Evolutionary conservation across 345 rosid genomes (phyloP), one percentile per base, ranked within the genome.

Genomic region (Kandelia obovata): DNA sequence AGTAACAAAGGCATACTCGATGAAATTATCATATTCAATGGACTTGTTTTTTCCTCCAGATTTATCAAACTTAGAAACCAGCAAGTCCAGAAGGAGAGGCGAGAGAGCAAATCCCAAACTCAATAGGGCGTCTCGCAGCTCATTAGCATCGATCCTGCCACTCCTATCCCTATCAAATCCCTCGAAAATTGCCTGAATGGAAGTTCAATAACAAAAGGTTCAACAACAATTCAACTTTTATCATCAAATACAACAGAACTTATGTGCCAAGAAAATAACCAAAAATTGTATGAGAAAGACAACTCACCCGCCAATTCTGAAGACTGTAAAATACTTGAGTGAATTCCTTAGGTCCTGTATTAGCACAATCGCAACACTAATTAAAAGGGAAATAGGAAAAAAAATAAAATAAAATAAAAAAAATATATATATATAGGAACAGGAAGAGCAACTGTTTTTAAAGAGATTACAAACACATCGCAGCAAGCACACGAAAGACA

Each of bases 1-100:
- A 39, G 65, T 13, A 52, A 53, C 10, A 31, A 68, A 28, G 63
- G 78, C 91, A 7, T 83, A 93, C 97, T 94, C 98, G 21, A 94
- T 92, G 85, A 94, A 94, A 78, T 89, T 91, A 70, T 95, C 99
- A 68, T 95, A 92, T 82, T 92, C 97, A 47, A 95, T 85, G 60
- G 93, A 92, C 73, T 28, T 88, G 70, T 55, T 75, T 79, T 62
- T 83, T 71, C 96, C 98, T 37, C 95, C 97, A 0, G 82, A 85
- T 75, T 92, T 91, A 59, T 91, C 96, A 27, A 84, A 94, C 81
- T 94, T 94, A 9, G 95, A 82, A 28, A 91, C 92, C 1, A 94
- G 80, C 79, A 94, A 77, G 62, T 94, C 95, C 69, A 94, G 62
- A 26, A 94, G 77, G 5, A 81, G 74, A 1, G 96, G 92, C 1